Evolutionary conservation across 345 rosid species (phyloP), one percentile per base, ranked within the genome.

Genomic region (Acer yangbiense): DNA sequence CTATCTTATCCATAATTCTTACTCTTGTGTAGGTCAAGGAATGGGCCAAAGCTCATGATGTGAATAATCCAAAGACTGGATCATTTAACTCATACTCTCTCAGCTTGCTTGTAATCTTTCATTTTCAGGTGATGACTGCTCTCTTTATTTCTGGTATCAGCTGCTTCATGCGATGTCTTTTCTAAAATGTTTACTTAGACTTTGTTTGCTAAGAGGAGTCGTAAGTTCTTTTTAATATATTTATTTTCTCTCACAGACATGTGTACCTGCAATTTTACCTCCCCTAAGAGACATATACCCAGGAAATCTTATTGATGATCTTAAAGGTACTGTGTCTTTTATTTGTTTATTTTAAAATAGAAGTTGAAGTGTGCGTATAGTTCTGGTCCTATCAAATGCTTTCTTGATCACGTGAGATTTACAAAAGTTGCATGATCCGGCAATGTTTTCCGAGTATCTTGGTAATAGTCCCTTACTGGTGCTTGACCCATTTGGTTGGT

Each of bases 11-110:
- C 16, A 1, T 29, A 4, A 2, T 75, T 68, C 27, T 25, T 16
- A 72, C 74, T 50, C 44, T 61, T 79, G 55, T 79, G 63, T 83
- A 95, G 98, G 98, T 95, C 78, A 95, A 93, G 85, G 98, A 93
- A 88, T 95, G 99, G 99, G 98, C 99, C 74, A 93, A 93, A 88
- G 85, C 94, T 75, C 89, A 93, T 68, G 75, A 85, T 58, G 89
- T 95, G 77, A 95, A 93, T 80, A 82, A 93, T 71, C 84, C 99
- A 1, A 95, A 85, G 84, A 9, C 16, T 23, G 96, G 98, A 76
- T 82, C 91, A 54, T 80, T 95, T 52, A 95, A 92, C 88, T 93
- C 99, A 1, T 93, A 89, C 62, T 90, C 96, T 65, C 94, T 95
- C 74, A 80, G 91, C 85, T 82, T 95, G 83, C 88, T 93, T 46